Evolutionary conservation across 2,329 filamentous ascomycete genomes (phyloP), one percentile per base, ranked within the genome.

Genomic region (Neofusicoccum laricinum): DNA sequence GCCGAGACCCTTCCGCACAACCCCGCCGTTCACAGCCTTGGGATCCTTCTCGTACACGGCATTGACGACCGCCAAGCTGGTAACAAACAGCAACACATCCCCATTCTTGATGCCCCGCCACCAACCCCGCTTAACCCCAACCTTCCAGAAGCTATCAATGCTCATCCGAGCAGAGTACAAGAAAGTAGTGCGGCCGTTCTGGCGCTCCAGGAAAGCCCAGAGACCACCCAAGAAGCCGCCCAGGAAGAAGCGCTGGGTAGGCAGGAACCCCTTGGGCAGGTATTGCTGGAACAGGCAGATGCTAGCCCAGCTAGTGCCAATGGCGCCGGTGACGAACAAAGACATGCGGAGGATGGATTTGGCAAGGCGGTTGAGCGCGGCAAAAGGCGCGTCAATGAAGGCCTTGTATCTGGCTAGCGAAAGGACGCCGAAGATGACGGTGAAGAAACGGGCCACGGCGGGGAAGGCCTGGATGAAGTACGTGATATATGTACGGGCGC

Each of bases 381-480:
- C 78, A 25, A 92, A 74, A 0, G 94, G 94, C 25, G 85, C 83
- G 66, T 89, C 80, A 72, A 95, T 85, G 49, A 96, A 84, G 1
- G 81, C 74, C 67, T 86, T 87, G 77, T 91, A 87, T 25, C 85
- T 85, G 1, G 91, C 86, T 8, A 96, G 76, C 63, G 92, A 84
- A 68, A 95, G 82, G 32, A 88, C 84, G 3, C 88, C 86, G 76
- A 92, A 93, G 70, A 95, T 77, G 46, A 92, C 75, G 3, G 93
- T 85, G 78, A 95, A 90, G 80, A 95, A 86, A 66, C 91, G 90
- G 6, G 90, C 87, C 32, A 97, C 81, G 0, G 85, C 82, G 0
- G 93, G 93, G 76, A 97, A 95, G 1, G 92, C 89, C 63, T 87
- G 86, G 65, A 97, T 86, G 86, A 91, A 94, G 78, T 95, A 96